Conservation (phyloP, 805 yeast species). For the Spathaspora gorwiae region DNA sequence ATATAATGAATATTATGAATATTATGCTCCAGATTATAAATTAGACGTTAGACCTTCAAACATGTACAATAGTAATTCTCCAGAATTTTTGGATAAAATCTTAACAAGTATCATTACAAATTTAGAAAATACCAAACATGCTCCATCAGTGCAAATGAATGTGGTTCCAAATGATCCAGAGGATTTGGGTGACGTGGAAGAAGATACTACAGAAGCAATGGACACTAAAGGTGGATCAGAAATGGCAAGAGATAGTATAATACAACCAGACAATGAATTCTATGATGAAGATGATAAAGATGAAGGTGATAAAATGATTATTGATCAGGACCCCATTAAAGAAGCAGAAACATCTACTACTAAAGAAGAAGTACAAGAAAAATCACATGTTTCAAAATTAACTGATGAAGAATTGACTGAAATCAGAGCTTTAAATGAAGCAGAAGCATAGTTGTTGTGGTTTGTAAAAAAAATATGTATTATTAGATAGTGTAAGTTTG, state of each 20-base stretch:
- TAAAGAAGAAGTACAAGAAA: constrained; percentile 1
- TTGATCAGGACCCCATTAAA: constrained; percentile 8
- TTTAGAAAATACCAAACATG: constrained; percentile 85
- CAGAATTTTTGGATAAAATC: constrained; percentile 85
- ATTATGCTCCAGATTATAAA: constrained; percentile 95
- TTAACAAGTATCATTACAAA: constrained; percentile 71
- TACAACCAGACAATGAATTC: constrained; percentile 73
- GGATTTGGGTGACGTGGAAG: constrained; percentile 81
- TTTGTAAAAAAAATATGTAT: too few species aligned
- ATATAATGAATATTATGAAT: constrained; percentile 93
- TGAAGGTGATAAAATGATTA: constrained; percentile 26
- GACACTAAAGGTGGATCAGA: constrained; percentile 92
- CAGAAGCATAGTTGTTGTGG: not conserved
- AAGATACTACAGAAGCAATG: constrained; percentile 71
- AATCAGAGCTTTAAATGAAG: constrained; percentile 29
- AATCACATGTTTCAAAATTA: constrained; percentile 10
- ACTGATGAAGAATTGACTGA: constrained; percentile 37
- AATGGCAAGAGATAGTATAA: constrained; percentile 69
- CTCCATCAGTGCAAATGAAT: constrained; percentile 95
- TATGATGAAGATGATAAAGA: constrained; percentile 61
- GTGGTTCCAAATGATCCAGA: constrained; percentile 86
- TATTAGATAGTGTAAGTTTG: too few species aligned
- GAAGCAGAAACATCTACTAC: not conserved
- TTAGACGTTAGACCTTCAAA: constrained; percentile 92
- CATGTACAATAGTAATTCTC: constrained; percentile 94